Base-by-base conservation (phyloP, 768 basidiomycete genomes). In the Hemileccinum impolitum region DNA sequence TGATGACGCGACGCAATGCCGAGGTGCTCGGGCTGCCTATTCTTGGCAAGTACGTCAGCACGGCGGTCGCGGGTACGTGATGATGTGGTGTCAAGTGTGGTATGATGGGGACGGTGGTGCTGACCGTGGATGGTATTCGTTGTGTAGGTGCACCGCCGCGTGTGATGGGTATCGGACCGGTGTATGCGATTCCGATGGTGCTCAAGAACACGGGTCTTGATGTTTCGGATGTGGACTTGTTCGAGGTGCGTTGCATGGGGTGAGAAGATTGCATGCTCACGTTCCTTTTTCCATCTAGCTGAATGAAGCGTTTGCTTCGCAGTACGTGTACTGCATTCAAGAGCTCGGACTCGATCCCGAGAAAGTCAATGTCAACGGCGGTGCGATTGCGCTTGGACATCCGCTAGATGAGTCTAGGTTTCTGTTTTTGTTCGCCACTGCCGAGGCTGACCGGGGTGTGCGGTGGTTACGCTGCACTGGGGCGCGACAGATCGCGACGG, bases 251-350 rank as follows among this genome's bases (percentile, higher is more conserved):
- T 31, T 9, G 28, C 11, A 6, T 3, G 28, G 39, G 15, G 38
- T 17, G 6, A 10, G 18, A n/a, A 19, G 30, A 41, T 14, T 0
- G 21, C 6, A 50, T 34, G 36, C 12, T 49, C 9, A 54, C 28
- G 28, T 37, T 18, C 21, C 6, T 3, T 15, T 7, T 39, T 41
- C 28, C 18, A 18, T 21, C 43, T 13, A 92, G 87, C 86, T 95
- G 66, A 95, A 95, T 61, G 92, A 94, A 61, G 92, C 91, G 0
- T 94, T 94, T 58, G 90, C 90, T 10, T 90, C 87, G 0, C 87
- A 88, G 70, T 87, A 79, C 50, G 78, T 87, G 0, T 90, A 94
- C 62, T 80, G 78, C 43, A 68, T 90, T 31, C 82, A 83, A 54
- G 64, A 77, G 49, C 79, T 94, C 15, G 75, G 74, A 12, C 72